These are phyloP conservation scores for Nephelium lappaceum DNA, from an alignment of 345 rosid species.

Conservation along the genomic window DNA sequence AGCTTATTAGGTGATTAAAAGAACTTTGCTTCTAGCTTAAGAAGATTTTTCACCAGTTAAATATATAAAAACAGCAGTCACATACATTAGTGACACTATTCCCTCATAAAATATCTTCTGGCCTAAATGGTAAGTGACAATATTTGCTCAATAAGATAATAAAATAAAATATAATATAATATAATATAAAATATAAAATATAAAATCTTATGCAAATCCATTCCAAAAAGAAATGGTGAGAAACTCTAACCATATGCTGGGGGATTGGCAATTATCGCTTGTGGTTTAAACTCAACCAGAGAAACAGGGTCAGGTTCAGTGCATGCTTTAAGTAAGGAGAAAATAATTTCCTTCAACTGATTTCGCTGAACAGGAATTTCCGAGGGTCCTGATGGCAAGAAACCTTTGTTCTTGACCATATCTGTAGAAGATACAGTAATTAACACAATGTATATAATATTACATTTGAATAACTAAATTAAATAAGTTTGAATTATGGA, in stretches of 20 bases:
- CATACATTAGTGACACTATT: background rate
- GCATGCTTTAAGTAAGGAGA: slow-evolving; percentile 59
- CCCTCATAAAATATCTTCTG: background rate
- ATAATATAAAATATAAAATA: too few species aligned
- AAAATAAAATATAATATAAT: background rate
- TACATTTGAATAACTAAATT: slow-evolving; percentile 1
- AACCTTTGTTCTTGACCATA: slow-evolving; percentile 72
- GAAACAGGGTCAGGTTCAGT: slow-evolving; percentile 44
- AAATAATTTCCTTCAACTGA: slow-evolving; percentile 50
- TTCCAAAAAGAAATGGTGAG: background rate
- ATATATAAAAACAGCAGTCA: background rate
- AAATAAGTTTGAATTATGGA: background rate
- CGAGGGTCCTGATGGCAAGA: slow-evolving; percentile 59
- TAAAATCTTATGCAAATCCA: background rate
- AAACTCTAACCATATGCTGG: slow-evolving; percentile 54
- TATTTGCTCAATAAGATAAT: background rate
- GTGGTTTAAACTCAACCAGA: slow-evolving; percentile 32
- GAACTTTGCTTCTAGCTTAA: background rate
- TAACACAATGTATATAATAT: background rate
- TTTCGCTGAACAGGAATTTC: slow-evolving; percentile 57
- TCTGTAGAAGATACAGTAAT: slow-evolving; percentile 35
- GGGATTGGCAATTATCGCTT: slow-evolving; percentile 66
- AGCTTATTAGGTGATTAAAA: background rate
- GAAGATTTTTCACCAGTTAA: background rate
- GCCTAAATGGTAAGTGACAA: background rate